Percentiles rank a stretch among this genome's conserved stretches.
Conservation (phyloP, 768 basidiomycete genomes). For the Amyloporia xantha region DNA sequence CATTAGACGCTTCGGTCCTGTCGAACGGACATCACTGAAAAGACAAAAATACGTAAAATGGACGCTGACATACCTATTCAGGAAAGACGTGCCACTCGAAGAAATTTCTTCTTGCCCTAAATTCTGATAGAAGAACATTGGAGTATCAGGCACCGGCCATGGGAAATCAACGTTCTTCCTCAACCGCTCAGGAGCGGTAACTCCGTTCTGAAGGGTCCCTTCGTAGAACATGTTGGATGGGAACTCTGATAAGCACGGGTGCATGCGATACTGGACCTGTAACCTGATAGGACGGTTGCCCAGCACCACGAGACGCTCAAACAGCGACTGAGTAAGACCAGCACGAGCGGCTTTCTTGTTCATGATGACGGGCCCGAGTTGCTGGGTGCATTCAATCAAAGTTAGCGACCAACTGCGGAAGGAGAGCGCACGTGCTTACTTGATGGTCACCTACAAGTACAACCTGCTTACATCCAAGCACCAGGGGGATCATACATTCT, state of each 20-base stretch:
- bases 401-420: slow-evolving; percentile 4
- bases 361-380: slow-evolving; percentile 99
- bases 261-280: slow-evolving; percentile 99
- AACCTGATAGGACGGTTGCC: slow-evolving; percentile 96
- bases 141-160: slow-evolving; percentile 94
- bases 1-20: slow-evolving; percentile 97
- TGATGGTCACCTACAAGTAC: slow-evolving; percentile 96
- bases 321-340: slow-evolving; percentile 94
- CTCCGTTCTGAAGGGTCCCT: slow-evolving; percentile 96
- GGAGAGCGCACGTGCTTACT: slow-evolving; percentile 14
- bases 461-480: slow-evolving; percentile 97
- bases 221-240: slow-evolving; percentile 99
- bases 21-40: slow-evolving; percentile 3
- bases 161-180: slow-evolving; percentile 99
- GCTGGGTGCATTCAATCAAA: slow-evolving; percentile 34
- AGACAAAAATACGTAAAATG: slow-evolving; percentile 1
- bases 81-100: slow-evolving; percentile 95
- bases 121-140: slow-evolving; percentile 99
- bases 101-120: slow-evolving; percentile 98
- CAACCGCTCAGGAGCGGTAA: slow-evolving; percentile 94
- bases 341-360: slow-evolving; percentile 99
- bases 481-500: slow-evolving; percentile 99
- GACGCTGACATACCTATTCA: slow-evolving; percentile 63
- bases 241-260: slow-evolving; percentile 98
- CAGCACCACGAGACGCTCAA: slow-evolving; percentile 93